Evolutionary conservation across 2,329 filamentous ascomycete species (phyloP), one percentile per base, ranked within the genome.

Genomic region (Hypoxylon sp.): DNA sequence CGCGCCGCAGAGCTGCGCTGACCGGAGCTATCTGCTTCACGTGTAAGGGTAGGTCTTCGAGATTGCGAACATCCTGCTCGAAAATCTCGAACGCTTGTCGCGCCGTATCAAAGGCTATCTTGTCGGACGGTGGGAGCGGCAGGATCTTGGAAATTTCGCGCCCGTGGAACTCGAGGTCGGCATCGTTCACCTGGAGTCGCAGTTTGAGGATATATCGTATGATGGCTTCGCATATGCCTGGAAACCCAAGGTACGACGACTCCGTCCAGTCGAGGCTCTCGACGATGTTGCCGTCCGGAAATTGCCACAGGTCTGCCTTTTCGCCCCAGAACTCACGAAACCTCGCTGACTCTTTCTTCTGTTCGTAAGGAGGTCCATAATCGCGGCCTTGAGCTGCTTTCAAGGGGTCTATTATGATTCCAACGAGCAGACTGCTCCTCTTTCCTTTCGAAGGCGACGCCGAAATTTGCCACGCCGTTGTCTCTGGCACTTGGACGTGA

Each of bases 321-420:
- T 94, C 89, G 5, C 94, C 95, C 95, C 96, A 99, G 72, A 99
- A 98, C 27, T 88, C 85, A 29, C 91, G 90, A 73, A 97, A 99
- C 26, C 82, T 83, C 8, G 87, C 86, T 20, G 92, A 89, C 62
- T 92, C 91, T 63, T 89, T 87, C 74, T 94, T 92, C 59, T 95
- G 85, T 70, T 98, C 93, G 1, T 92, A 91, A 1, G 88, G 78
- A 4, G 95, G 95, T 0, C 95, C 95, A 72, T 92, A 90, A 65
- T 99, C 95, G 61, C 97, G 90, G 42, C 88, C 83, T 26, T 93
- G 88, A 52, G 83, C 79, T 68, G 89, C 88, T 66, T 91, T 89
- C 31, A 83, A 80, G 1, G 90, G 81, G 67, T 97, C 86, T 43
- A 94, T 87, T 8, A 90, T 75, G 35, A 97, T 78, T 1, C 88